These are phyloP conservation scores for Stephania yunnanensis DNA, from an alignment of 164 flowering plant species.

Conservation along the genomic window DNA sequence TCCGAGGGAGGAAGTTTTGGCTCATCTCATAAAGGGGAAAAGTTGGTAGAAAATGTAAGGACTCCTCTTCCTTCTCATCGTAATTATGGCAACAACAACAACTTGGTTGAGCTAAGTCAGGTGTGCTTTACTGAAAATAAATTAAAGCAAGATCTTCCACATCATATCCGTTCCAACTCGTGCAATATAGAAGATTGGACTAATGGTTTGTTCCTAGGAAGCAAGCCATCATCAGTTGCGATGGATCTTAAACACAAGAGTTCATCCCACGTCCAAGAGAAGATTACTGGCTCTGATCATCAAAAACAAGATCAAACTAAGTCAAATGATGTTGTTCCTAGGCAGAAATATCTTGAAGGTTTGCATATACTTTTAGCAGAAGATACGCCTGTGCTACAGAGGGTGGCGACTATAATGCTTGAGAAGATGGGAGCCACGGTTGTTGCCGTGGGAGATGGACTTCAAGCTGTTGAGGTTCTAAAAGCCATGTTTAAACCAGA, in stretches of 20 bases:
- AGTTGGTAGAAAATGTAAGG: conserved; percentile 14
- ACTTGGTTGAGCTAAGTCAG: conserved; percentile 31
- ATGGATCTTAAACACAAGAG: conserved; percentile 10
- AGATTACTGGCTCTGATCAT: conserved; percentile 9
- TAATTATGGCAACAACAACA: conserved; percentile 18
- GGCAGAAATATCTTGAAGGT: conserved; percentile 59
- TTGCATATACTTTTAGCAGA: conserved; percentile 81
- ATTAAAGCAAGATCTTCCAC: conserved; percentile 3
- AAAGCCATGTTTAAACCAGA: conserved; percentile 31
- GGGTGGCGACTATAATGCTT: conserved; percentile 91
- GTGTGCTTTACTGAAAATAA: conserved; percentile 20
- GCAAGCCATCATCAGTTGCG: conserved; percentile 15
- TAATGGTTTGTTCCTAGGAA: conserved; percentile 1
- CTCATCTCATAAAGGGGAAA: conserved; percentile 17
- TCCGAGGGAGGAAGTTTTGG: conserved; percentile 25
- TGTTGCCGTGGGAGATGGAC: conserved; percentile 76
- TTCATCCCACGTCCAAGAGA: conserved; percentile 14
- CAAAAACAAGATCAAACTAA: conserved; percentile 20
- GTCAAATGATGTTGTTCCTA: conserved; percentile 20
- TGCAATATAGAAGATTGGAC: conserved; percentile 12
- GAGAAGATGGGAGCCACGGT: conserved; percentile 88
- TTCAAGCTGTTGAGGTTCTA: conserved; percentile 85
- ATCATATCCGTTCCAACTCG: conserved; percentile 7
- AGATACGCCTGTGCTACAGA: conserved; percentile 87
- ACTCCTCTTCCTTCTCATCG: conserved; percentile 18